Base-by-base conservation (phyloP, 1,284 basidiomycete species). In the Rhodotorula sp. region DNA sequence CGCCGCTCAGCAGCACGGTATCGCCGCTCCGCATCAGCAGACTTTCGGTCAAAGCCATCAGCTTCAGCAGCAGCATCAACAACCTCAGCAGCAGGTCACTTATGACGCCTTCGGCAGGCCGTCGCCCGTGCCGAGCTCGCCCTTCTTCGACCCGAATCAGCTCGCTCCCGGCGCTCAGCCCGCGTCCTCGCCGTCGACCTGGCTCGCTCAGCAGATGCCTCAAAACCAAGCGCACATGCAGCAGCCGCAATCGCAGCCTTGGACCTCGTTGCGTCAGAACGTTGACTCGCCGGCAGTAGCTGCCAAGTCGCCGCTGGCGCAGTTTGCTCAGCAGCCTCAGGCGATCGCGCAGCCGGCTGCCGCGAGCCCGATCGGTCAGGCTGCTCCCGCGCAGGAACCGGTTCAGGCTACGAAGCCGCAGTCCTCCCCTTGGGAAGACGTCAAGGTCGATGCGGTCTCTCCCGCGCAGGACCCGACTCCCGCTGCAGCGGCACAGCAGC, bases 361-460 rank as follows among this genome's bases (percentile, higher is more conserved):
- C 18, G 22, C 49, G 20, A 42, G 37, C 37, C 37, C 37, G 37
- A 42, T 42, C 37, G 37, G 37, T 10, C 37, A 42, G 37, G 37
- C 37, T 12, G 37, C 37, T 42, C 37, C 37, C 37, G 60, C 44
- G 6, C 30, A 46, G 26, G 57, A 68, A 54, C 37, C 67, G n/a
- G 57, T 63, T 17, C 37, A 42, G 37, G 37, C 37, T 42, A 42
- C 37, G 37, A 42, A 42, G 10, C 12, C 37, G 37, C 37, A 42
- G 37, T 42, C 37, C 37, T 42, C 37, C 37, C 37, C 37, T 42
- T 42, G 37, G 37, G 78, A 80, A 62, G 80, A 81, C 42, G 79
- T 80, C 48, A 87, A 86, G 79, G 79, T 82, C 44, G 84, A 42
- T 10, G 37, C 37, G 37, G 37, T 42, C 37, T 42, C 37, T 42